Evolutionary conservation across 148 eudicot species (phyloP), one percentile per base, ranked within the genome.

Genomic region (Linanthus parryae): DNA sequence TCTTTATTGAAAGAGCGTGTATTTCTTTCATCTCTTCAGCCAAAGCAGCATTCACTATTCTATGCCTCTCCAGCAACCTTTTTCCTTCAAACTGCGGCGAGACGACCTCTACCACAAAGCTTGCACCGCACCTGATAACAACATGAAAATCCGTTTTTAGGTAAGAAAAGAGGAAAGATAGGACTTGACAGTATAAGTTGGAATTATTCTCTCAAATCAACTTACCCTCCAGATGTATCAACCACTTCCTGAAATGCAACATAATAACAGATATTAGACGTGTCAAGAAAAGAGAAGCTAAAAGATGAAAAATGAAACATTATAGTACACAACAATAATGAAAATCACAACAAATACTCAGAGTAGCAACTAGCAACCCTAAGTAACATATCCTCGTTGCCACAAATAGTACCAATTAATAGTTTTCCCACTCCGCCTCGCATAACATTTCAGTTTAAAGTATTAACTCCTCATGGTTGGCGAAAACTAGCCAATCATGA

Each of bases 221-320:
- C 81, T 75, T 75, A 89, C 97, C 97, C 97, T 56, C 95, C 97
- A 38, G 97, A 90, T 40, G 92, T 83, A 67, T 90, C 97, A 20
- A 68, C 49, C 36, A 90, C 95, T 67, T 80, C 88, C 97, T 90
- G 92, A 58, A 74, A 55, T 56, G 9, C 31, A 45, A 44, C 22
- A 42, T 22, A 37, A 35, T 54, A 5, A 37, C 7, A 24, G 11
- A 36, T 11, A 39, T n/a, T 36, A 24, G 28, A n/a, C n/a, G n/a
- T n/a, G n/a, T n/a, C n/a, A n/a, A n/a, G n/a, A n/a, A n/a, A n/a
- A n/a, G n/a, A n/a, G n/a, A n/a, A n/a, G n/a, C n/a, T n/a, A n/a
- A n/a, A n/a, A n/a, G n/a, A n/a, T n/a, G n/a, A n/a, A n/a, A n/a
- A n/a, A n/a, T n/a, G n/a, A n/a, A n/a, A n/a, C n/a, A n/a, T n/a